phyloP scores from a whole-genome alignment of 441 rosid species.

The Melastoma candidum region DNA sequence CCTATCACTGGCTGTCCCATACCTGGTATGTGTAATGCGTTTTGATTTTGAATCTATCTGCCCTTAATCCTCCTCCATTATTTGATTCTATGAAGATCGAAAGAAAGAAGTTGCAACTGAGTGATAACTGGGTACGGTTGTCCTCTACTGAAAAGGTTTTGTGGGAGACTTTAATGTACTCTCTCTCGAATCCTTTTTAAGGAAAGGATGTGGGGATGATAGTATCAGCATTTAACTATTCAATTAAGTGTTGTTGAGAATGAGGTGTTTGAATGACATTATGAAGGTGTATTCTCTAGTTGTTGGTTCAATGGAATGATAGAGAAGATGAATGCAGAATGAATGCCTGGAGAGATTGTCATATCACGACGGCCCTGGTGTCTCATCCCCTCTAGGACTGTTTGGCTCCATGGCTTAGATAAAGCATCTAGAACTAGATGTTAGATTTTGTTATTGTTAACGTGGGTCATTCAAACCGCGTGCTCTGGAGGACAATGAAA shows the following conservation, averaged over 20 bases:
- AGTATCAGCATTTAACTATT: constrained; percentile 31
- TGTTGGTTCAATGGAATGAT: constrained; percentile 41
- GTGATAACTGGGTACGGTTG: constrained; percentile 54
- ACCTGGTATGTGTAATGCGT: constrained; percentile 85
- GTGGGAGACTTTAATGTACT: constrained; percentile 55
- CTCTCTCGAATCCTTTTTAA: constrained; percentile 46
- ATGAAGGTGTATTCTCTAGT: constrained; percentile 45
- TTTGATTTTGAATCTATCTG: constrained; percentile 56
- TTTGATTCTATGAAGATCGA: constrained; percentile 47
- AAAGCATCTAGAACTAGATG: constrained; percentile 77
- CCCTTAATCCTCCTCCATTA: constrained; percentile 52
- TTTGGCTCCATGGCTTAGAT: constrained; percentile 90
- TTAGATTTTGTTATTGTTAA: constrained; percentile 59
- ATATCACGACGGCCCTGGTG: constrained; percentile 38
- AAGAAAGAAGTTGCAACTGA: constrained; percentile 38
- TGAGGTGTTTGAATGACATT: constrained; percentile 44
- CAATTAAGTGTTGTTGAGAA: constrained; percentile 46
- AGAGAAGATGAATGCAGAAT: constrained; percentile 47
- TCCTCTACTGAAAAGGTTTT: constrained; percentile 48
- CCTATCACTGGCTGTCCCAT: constrained; percentile 41
- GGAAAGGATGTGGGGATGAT: constrained; percentile 42
- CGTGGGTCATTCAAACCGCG: constrained; percentile 36
- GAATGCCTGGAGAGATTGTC: constrained; percentile 70
- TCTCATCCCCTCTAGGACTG: constrained; percentile 49
- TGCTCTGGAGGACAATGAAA: constrained; percentile 57